These are phyloP conservation scores for Pseudogymnoascus sp. DNA, from an alignment of 2,329 filamentous ascomycete genomes.

Conservation along the genomic window DNA sequence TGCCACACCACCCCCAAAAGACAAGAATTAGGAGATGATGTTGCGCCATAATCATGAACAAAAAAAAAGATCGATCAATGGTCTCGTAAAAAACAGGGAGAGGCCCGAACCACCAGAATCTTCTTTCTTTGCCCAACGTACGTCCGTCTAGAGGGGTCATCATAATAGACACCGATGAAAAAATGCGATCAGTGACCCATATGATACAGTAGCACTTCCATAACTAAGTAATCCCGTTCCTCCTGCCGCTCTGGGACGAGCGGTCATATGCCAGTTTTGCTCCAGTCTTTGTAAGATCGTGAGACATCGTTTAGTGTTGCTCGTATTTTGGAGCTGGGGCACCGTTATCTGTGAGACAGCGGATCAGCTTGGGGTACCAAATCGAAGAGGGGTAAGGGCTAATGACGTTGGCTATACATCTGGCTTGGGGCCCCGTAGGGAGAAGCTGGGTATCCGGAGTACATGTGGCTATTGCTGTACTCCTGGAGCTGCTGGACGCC, in stretches of 20 bases:
- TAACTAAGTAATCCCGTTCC: slow-evolving; percentile 18
- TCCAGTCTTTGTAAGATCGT: background rate
- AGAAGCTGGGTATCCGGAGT: slow-evolving; percentile 51
- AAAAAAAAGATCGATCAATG: background rate
- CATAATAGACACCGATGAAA: slow-evolving; percentile 23
- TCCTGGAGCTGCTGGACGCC: slow-evolving; percentile 50
- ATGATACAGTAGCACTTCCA: slow-evolving; percentile 28
- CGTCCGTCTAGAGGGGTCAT: slow-evolving; percentile 18
- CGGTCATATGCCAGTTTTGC: background rate
- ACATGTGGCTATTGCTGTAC: slow-evolving; percentile 49
- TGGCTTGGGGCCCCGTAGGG: slow-evolving; percentile 45
- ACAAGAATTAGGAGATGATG: background rate
- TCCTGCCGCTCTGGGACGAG: slow-evolving; percentile 6
- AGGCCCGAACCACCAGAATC: slow-evolving; percentile 28
- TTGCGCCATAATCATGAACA: too few relatives aligned
- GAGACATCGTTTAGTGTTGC: slow-evolving; percentile 19
- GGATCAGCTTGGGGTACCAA: slow-evolving; percentile 20
- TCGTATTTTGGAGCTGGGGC: slow-evolving; percentile 27
- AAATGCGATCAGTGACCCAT: slow-evolving; percentile 29
- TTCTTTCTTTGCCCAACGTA: slow-evolving; percentile 25
- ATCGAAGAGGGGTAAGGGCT: slow-evolving; percentile 20
- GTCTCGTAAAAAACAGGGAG: slow-evolving; percentile 11
- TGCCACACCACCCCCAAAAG: background rate
- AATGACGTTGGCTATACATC: slow-evolving; percentile 54
- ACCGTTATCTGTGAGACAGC: slow-evolving; percentile 24